These are phyloP conservation scores for Tolypocladium endophyticum DNA, from an alignment of 2,329 filamentous ascomycete genomes.

Conservation along the genomic window DNA sequence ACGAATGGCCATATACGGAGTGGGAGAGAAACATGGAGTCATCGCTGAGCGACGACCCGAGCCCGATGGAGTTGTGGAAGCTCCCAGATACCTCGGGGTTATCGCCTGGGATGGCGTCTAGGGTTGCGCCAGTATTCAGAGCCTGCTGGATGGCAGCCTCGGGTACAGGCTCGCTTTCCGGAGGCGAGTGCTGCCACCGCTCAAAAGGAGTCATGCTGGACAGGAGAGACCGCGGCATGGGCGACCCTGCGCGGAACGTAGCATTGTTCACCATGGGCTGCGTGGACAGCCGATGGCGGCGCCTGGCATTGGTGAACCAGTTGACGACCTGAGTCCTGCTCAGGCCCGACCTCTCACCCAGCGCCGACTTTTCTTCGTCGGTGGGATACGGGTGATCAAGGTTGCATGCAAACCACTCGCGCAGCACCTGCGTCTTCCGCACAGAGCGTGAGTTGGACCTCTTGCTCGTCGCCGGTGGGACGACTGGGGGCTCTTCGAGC, in stretches of 20 bases:
- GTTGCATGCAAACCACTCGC: slow-evolving; percentile 34
- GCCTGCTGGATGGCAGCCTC: slow-evolving; percentile 27
- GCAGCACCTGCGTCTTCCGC: slow-evolving; percentile 31
- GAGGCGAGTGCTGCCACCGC: slow-evolving; percentile 29
- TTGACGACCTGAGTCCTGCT: slow-evolving; percentile 33
- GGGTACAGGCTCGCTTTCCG: slow-evolving; percentile 31
- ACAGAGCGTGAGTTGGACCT: slow-evolving; percentile 28
- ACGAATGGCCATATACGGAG: slow-evolving; percentile 11
- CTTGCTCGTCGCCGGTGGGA: slow-evolving; percentile 14
- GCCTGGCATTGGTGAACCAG: slow-evolving; percentile 40
- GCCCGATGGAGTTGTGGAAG: slow-evolving; percentile 13
- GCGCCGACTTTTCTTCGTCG: slow-evolving; percentile 30
- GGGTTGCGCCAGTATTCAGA: slow-evolving; percentile 3
- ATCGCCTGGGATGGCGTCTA: not conserved
- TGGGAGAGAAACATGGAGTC: slow-evolving; percentile 14
- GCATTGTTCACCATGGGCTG: slow-evolving; percentile 15
- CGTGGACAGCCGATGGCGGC: slow-evolving; percentile 29
- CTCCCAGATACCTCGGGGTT: slow-evolving; percentile 1
- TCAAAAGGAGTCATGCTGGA: slow-evolving; percentile 34
- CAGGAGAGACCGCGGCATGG: slow-evolving; percentile 25
- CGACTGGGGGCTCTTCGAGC: not conserved
- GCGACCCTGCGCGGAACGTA: slow-evolving; percentile 27
- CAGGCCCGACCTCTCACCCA: slow-evolving; percentile 32
- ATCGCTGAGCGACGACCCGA: slow-evolving; percentile 18
- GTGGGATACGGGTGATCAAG: slow-evolving; percentile 36